Evolutionary conservation across 176 grass and related monocot species (phyloP).

Genomic region (Juncus inflexus): DNA sequence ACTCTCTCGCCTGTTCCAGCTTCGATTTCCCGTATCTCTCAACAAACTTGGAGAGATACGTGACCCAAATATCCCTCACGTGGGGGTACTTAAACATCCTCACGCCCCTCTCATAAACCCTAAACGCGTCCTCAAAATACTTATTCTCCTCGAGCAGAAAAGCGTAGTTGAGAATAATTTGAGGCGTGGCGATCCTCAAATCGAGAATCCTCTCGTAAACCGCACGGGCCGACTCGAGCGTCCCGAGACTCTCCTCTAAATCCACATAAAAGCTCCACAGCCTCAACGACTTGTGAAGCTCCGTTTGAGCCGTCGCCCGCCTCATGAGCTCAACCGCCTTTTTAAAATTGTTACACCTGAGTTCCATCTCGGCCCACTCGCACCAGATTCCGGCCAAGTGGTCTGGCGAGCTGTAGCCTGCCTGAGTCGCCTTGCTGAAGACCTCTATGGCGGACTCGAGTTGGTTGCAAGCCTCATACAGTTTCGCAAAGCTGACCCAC

Average conservation of each 20-base stretch:
- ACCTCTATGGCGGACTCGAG: conserved; percentile 63
- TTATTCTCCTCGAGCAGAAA: conserved; percentile 52
- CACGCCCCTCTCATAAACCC: conserved; percentile 62
- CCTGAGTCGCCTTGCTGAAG: conserved; percentile 50
- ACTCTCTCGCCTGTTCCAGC: conserved; percentile 52
- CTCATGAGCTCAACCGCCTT: conserved; percentile 77
- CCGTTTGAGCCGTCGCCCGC: conserved; percentile 70
- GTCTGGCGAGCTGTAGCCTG: conserved; percentile 65
- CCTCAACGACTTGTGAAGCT: conserved; percentile 74
- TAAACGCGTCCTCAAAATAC: conserved; percentile 80
- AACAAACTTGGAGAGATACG: conserved; percentile 58
- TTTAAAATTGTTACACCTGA: conserved; percentile 56
- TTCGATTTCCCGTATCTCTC: conserved; percentile 44
- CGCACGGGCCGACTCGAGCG: conserved; percentile 39
- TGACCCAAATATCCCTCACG: conserved; percentile 56
- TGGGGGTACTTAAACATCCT: conserved; percentile 58
- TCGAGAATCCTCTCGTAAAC: conserved; percentile 65
- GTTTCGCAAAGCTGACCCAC: conserved; percentile 71
- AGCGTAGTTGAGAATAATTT: conserved; percentile 63
- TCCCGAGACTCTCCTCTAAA: conserved; percentile 49
- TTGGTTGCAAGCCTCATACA: conserved; percentile 78
- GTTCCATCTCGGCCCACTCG: conserved; percentile 83
- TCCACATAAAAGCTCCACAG: conserved; percentile 96
- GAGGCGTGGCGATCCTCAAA: conserved; percentile 46
- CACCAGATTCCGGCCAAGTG: conserved; percentile 79